Base-by-base conservation (phyloP, 306 rosid genomes). In the Quercus dentata region DNA sequence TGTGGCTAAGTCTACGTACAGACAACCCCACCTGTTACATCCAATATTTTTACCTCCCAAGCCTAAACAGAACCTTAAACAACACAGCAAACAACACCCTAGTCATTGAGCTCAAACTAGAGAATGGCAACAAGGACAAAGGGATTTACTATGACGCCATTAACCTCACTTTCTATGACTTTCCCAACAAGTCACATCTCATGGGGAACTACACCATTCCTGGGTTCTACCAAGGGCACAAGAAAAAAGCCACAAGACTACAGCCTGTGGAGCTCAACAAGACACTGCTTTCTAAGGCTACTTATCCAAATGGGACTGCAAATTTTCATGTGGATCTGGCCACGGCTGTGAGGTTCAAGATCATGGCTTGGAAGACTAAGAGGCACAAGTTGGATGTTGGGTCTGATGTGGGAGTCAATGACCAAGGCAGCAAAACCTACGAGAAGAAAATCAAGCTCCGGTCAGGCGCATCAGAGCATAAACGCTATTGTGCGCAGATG, bases 261-360 rank as follows among this genome's bases (percentile, higher is more conserved):
- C 81, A n/a, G 6, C 2, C 2, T 3, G 3, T 78, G 55, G 5
- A 2, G 0, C 28, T 86, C 21, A 85, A 92, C 74, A 21, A 80
- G 73, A 83, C 89, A 9, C 52, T 56, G 38, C 69, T 80, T 56
- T 19, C 14, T 15, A n/a, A 70, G 55, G 62, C 58, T 5, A 17
- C 52, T 78, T 20, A 20, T 12, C 5, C 19, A 8, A 21, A 71
- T 41, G 81, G 80, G 1, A 41, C 68, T 15, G 69, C 46, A 68
- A 20, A 28, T 31, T 81, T 85, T 64, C 84, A 92, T 80, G 91
- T 91, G 86, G 81, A 91, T 71, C 81, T 85, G 76, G 54, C 4
- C n/a, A 95, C 99, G 63, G 69, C 80, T 64, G 95, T 84, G 63
- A 88, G 91, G 94, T 95, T 85, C 65, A 91, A 91, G 89, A 92